phyloP scores from a whole-genome alignment of 225 moss, liverwort and hornwort species.

The Anthoceros angustus region DNA sequence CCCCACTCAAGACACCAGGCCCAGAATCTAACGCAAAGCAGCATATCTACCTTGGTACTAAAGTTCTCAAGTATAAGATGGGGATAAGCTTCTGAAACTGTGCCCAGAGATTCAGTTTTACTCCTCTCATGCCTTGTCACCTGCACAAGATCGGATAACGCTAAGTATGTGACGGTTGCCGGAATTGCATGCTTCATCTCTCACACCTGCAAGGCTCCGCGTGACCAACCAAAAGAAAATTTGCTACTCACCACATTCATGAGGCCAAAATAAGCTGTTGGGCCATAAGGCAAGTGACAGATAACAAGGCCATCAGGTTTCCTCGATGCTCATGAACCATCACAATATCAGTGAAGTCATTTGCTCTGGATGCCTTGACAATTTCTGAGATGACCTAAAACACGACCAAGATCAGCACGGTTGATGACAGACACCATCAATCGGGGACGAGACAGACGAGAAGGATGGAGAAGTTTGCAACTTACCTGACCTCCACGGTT shows the following conservation, averaged over 20 bases:
- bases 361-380: conserved; percentile 72
- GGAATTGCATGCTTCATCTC: not conserved
- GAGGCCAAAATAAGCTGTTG: conserved; percentile 94
- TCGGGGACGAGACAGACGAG: not conserved
- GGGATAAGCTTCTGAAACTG: conserved; percentile 94
- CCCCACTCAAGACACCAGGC: not conserved
- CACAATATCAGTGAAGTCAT: conserved; percentile 78
- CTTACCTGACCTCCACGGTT: conserved; percentile 98
- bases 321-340: conserved; percentile 99
- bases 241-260: conserved; percentile 59
- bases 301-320: conserved; percentile 87
- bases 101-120: conserved; percentile 61
- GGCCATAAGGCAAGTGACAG: conserved; percentile 88
- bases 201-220: not conserved
- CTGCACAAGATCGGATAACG: conserved; percentile 14
- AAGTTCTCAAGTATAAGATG: conserved; percentile 89
- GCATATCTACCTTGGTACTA: conserved; percentile 30
- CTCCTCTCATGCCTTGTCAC: conserved; percentile 89
- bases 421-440: not conserved
- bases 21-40: not conserved
- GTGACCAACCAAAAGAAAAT: not conserved
- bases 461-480: not conserved
- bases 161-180: too few species aligned
- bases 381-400: conserved; percentile 75
- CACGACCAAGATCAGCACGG: not conserved